Evolutionary conservation across 1,284 basidiomycete species (phyloP), one percentile per base, ranked within the genome.

Genomic region (Apiotrichum brassicae): DNA sequence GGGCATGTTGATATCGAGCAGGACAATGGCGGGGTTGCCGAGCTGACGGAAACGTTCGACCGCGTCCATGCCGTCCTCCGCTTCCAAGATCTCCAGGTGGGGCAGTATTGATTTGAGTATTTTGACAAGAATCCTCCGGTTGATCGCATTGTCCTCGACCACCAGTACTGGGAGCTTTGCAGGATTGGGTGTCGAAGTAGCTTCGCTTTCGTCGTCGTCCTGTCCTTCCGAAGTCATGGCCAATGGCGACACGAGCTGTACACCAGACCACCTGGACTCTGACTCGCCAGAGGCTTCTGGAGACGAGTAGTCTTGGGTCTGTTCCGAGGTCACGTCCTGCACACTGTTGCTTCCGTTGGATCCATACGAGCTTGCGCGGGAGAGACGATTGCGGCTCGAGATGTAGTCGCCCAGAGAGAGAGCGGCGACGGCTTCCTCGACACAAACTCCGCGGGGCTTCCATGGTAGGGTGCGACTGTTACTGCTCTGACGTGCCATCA

Each of bases 1-100:
- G 6, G 71, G 71, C 71, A 73, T 73, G 52, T 70, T 73, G 52
- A 73, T 71, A 46, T 73, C 71, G 14, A 71, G 59, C 12, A 73
- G 53, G 9, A 71, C 64, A n/a, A 65, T 61, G 8, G 39, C 53
- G 3, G 60, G 61, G 3, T 25, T 12, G 14, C 37, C 46, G 28
- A 70, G 60, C 6, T 57, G 37, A 35, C 54, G 53, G 57, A 73
- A 73, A 23, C 48, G 56, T 14, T 63, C 56, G 3, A 73, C 62
- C 23, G 71, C 71, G 25, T 61, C 65, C 5, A 61, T 46, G 11
- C 71, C 71, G 56, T 73, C 68, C 20, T 57, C 65, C 1, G 70
- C 68, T 51, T 71, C 68, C 39, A 46, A 36, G 36, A 67, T 59
- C 16, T 67, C 59, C 28, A 66, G 53, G 14, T 25, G 9, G 11